Evolutionary conservation across 1,284 basidiomycete genomes (phyloP).

Genomic region (Anthracocystis walkeri): DNA sequence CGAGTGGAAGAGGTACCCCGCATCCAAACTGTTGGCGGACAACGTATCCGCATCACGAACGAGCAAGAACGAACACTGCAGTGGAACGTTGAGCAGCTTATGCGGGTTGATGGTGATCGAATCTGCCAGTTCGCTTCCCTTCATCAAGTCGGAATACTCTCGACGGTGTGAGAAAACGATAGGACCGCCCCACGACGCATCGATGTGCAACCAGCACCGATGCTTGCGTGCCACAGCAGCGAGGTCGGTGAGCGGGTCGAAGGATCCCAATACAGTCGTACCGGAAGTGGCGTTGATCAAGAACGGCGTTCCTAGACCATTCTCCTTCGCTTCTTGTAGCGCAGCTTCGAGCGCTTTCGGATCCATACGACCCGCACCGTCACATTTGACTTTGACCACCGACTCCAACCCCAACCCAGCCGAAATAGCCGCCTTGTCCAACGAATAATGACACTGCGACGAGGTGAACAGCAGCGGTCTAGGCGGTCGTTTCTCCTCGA

Average conservation of each 20-base stretch:
- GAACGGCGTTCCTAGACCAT: conserved; percentile 64
- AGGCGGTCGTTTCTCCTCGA: conserved; percentile 23
- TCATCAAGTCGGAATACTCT: conserved; percentile 47
- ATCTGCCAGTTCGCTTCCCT: conserved; percentile 65
- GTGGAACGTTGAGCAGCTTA: conserved; percentile 70
- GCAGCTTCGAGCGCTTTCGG: conserved; percentile 46
- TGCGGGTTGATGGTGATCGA: conserved; percentile 71
- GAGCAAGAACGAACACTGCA: conserved; percentile 71
- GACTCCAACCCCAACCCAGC: conserved; percentile 69
- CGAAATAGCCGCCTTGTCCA: conserved; percentile 71
- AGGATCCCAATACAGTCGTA: conserved; percentile 70
- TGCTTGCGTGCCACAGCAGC: conserved; percentile 60
- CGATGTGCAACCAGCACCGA: conserved; percentile 70
- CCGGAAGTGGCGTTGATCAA: conserved; percentile 71
- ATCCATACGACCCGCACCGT: conserved; percentile 60
- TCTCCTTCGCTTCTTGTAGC: conserved; percentile 23
- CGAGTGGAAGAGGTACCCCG: conserved; percentile 71
- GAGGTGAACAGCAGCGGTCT: conserved; percentile 70
- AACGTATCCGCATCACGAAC: conserved; percentile 65
- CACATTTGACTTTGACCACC: conserved; percentile 68
- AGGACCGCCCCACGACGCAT: conserved; percentile 71
- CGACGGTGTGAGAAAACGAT: conserved; percentile 66
- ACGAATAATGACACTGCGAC: conserved; percentile 69
- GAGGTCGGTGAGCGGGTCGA: conserved; percentile 68
- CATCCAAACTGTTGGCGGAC: conserved; percentile 69